These are phyloP conservation scores for Arctium lappa DNA, from an alignment of 129 eudicot species.

Conservation along the genomic window DNA sequence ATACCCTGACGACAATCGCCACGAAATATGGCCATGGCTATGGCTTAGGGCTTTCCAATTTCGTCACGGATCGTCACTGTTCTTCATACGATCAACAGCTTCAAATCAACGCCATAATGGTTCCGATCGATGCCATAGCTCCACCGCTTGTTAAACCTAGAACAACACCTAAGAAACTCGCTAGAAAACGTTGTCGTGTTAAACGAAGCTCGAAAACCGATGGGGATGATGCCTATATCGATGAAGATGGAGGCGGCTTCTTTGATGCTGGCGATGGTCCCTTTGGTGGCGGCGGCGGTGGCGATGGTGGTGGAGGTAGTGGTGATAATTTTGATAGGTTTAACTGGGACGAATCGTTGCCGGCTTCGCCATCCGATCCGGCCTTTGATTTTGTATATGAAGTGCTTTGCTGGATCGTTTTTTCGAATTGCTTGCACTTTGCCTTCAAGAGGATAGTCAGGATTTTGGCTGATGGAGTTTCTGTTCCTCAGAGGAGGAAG, in stretches of 20 bases:
- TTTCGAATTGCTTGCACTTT: slow-evolving; percentile 43
- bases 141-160: slow-evolving; percentile 32
- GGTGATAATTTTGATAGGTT: slow-evolving; percentile 25
- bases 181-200: slow-evolving; percentile 29
- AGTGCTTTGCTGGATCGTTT: slow-evolving; percentile 37
- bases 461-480: slow-evolving; percentile 22
- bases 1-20: slow-evolving; percentile 32
- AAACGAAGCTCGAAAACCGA: slow-evolving; percentile 29
- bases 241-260: slow-evolving; percentile 23
- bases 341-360: slow-evolving; percentile 33
- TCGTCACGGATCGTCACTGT: slow-evolving; percentile 19
- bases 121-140: slow-evolving; percentile 32
- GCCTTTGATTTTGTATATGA: slow-evolving; percentile 43
- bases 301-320: slow-evolving; percentile 18
- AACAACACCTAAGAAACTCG: slow-evolving; percentile 26
- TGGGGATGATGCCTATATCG: slow-evolving; percentile 16
- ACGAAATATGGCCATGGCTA: slow-evolving; percentile 24
- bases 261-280: slow-evolving; percentile 34
- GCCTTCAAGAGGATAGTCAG: slow-evolving; percentile 37
- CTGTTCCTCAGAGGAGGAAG: slow-evolving; percentile 25
- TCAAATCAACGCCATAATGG: slow-evolving; percentile 24
- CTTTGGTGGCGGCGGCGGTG: slow-evolving; percentile 19
- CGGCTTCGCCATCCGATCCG: slow-evolving; percentile 44
- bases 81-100: slow-evolving; percentile 26
- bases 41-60: slow-evolving; percentile 18